Evolutionary conservation across 192 early-diverging fungal genomes (phyloP).

Genomic region (Allomyces arbusculus): DNA sequence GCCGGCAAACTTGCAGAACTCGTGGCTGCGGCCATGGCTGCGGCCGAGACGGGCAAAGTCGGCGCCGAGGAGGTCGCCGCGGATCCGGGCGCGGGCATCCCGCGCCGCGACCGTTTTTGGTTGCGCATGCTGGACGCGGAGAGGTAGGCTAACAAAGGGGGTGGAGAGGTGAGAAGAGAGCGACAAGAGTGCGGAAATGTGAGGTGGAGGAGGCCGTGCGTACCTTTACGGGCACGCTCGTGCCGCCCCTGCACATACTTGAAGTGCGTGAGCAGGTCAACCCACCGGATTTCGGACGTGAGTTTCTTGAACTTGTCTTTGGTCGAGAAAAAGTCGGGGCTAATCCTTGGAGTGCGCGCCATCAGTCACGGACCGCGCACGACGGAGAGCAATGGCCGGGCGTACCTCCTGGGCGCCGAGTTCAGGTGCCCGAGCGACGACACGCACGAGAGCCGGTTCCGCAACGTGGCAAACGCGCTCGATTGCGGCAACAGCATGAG

Average conservation of each 20-base stretch:
- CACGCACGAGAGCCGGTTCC: constrained; percentile 82
- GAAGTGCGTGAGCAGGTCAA: constrained; percentile 54
- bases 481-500: constrained; percentile 95
- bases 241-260: constrained; percentile 47
- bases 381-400: not conserved
- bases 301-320: constrained; percentile 2
- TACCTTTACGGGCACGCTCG: constrained; percentile 35
- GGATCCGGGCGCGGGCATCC: too few relatives aligned
- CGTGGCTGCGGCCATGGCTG: too few relatives aligned
- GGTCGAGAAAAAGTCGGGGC: constrained; percentile 9
- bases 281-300: constrained; percentile 26
- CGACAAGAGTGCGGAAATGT: not conserved
- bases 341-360: constrained; percentile 6
- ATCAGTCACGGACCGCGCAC: not conserved
- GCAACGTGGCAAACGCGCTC: constrained; percentile 80
- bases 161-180: not conserved
- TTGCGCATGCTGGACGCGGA: too few relatives aligned
- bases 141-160: too few relatives aligned
- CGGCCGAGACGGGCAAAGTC: too few relatives aligned
- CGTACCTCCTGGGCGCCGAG: constrained; percentile 30
- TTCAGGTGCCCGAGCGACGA: constrained; percentile 42
- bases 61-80: too few relatives aligned
- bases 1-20: too few relatives aligned
- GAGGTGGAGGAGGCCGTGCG: not conserved
- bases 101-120: too few relatives aligned